These are phyloP conservation scores for Hymenoscyphus albidus DNA, from an alignment of 2,329 filamentous ascomycete genomes.

Conservation along the genomic window DNA sequence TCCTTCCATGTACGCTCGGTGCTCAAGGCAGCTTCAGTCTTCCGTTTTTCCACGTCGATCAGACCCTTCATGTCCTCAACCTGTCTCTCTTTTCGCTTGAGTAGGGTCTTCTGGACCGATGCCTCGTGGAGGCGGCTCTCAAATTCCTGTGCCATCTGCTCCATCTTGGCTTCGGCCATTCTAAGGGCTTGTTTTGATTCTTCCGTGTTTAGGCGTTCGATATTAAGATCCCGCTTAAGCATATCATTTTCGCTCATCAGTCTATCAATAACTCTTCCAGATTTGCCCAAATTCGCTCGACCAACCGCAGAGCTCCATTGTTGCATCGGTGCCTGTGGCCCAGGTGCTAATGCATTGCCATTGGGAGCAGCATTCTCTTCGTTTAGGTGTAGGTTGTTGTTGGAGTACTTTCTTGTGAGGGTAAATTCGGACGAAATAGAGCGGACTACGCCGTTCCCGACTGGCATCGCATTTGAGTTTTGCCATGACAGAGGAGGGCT, in stretches of 20 bases:
- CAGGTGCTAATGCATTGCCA: conserved; percentile 3
- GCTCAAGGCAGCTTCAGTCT: conserved; percentile 55
- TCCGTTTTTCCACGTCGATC: conserved; percentile 61
- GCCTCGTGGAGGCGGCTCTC: conserved; percentile 66
- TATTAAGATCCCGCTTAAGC: conserved; percentile 67
- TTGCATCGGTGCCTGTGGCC: not conserved
- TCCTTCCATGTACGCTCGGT: conserved; percentile 59
- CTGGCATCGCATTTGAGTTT: conserved; percentile 18
- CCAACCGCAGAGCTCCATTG: conserved; percentile 65
- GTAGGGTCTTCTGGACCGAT: conserved; percentile 65
- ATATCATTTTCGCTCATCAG: conserved; percentile 78
- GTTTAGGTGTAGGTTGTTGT: conserved; percentile 20
- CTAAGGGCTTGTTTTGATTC: conserved; percentile 67
- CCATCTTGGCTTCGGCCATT: conserved; percentile 68
- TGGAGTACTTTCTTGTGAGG: conserved; percentile 23
- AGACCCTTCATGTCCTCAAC: conserved; percentile 63
- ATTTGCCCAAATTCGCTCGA: conserved; percentile 69
- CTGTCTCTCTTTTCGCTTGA: conserved; percentile 71
- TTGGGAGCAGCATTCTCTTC: conserved; percentile 16
- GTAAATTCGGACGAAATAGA: conserved; percentile 34
- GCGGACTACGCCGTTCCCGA: conserved; percentile 23
- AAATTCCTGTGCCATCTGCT: conserved; percentile 63
- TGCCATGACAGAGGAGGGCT: conserved; percentile 25
- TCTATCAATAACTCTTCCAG: conserved; percentile 74
- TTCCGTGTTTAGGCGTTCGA: conserved; percentile 61